Percentiles rank a stretch among this genome's conserved stretches.
These are phyloP conservation scores for Rheum nobile DNA, from an alignment of 148 eudicot species.

Conservation along the genomic window DNA sequence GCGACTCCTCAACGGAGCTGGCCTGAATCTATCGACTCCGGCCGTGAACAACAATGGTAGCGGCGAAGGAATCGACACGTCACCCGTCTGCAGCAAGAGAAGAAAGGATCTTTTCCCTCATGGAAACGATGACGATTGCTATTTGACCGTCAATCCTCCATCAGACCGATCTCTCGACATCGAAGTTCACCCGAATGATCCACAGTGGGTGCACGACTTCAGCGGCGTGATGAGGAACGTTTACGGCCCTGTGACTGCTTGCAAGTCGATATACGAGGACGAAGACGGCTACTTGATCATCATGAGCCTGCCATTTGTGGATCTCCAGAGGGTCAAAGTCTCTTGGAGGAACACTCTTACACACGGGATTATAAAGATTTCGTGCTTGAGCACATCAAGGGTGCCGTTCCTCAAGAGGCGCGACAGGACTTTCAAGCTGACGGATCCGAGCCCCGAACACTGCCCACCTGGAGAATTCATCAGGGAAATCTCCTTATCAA, in stretches of 20 bases:
- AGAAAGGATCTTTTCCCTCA: slow-evolving; percentile 27
- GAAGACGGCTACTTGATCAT: slow-evolving; percentile 41
- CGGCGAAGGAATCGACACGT: slow-evolving; percentile 26
- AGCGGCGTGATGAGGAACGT: slow-evolving; percentile 44
- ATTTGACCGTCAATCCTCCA: slow-evolving; percentile 21
- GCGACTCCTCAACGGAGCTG: slow-evolving; percentile 27
- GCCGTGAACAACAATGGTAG: slow-evolving; percentile 6
- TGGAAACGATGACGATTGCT: slow-evolving; percentile 24
- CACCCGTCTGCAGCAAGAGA: slow-evolving; percentile 27
- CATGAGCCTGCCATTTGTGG: slow-evolving; percentile 44
- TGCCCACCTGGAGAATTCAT: slow-evolving; percentile 56
- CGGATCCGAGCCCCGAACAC: slow-evolving; percentile 40
- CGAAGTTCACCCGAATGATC: slow-evolving; percentile 25
- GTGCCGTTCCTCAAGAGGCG: slow-evolving; percentile 35
- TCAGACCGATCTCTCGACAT: slow-evolving; percentile 20
- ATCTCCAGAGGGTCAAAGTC: slow-evolving; percentile 41
- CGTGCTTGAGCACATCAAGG: slow-evolving; percentile 39
- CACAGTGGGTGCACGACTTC: slow-evolving; percentile 34
- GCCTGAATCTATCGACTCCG: slow-evolving; percentile 27
- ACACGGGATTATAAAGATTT: slow-evolving; percentile 40
- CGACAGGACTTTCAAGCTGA: slow-evolving; percentile 37
- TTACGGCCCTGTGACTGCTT: slow-evolving; percentile 44
- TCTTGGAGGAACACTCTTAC: slow-evolving; percentile 44
- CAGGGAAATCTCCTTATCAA: slow-evolving; percentile 34
- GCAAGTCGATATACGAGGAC: slow-evolving; percentile 48